Evolutionary conservation across 2,329 filamentous ascomycete species (phyloP).

Genomic region (Allantophomopsis cytisporea): DNA sequence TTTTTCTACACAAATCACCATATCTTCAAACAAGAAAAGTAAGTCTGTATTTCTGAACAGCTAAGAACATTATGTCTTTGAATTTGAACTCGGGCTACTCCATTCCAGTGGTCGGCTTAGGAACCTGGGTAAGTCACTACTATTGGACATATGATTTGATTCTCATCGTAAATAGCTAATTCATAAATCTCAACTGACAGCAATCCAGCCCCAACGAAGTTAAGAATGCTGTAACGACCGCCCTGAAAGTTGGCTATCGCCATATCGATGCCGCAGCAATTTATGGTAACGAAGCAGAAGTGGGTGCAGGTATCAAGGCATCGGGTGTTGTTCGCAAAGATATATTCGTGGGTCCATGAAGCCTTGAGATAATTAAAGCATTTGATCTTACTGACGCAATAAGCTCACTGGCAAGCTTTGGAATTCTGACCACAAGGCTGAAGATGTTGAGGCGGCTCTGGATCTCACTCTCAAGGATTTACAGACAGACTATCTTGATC

Average conservation of each 20-base stretch:
- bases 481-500: slow-evolving; percentile 35
- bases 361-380: too few relatives aligned
- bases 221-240: slow-evolving; percentile 29
- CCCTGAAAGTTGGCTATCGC: slow-evolving; percentile 27
- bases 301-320: slow-evolving; percentile 24
- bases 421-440: slow-evolving; percentile 36
- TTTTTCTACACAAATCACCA: too few relatives aligned
- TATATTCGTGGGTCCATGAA: too few relatives aligned
- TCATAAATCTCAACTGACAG: background rate
- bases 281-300: slow-evolving; percentile 28
- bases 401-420: slow-evolving; percentile 46
- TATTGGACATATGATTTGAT: slow-evolving; percentile 1
- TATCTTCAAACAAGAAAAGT: too few relatives aligned
- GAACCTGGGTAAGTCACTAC: slow-evolving; percentile 15
- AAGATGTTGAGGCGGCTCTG: slow-evolving; percentile 32
- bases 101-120: slow-evolving; percentile 24
- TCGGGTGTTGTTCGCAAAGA: slow-evolving; percentile 23
- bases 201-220: slow-evolving; percentile 23
- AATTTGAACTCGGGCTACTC: slow-evolving; percentile 24
- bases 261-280: slow-evolving; percentile 32
- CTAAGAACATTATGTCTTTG: too few relatives aligned
- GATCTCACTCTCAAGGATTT: slow-evolving; percentile 33
- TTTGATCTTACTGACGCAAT: too few relatives aligned
- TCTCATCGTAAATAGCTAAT: background rate
- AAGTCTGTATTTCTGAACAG: too few relatives aligned